Evolutionary conservation across 768 basidiomycete genomes (phyloP), one percentile per base, ranked within the genome.

Genomic region (Chalciporus chontae): DNA sequence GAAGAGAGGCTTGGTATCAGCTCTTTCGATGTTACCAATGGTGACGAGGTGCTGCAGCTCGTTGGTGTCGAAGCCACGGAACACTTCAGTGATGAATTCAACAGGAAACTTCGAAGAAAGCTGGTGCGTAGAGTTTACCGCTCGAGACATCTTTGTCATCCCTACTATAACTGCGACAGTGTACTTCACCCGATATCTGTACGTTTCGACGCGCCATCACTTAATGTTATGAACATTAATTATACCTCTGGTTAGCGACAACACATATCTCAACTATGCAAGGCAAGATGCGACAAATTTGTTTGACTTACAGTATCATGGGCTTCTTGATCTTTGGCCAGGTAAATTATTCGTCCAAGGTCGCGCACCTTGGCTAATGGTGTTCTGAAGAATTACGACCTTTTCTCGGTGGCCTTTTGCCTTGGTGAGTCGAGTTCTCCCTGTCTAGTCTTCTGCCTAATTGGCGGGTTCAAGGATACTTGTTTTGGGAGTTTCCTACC

Each of bases 181-280:
- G 11, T 85, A 84, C 63, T 85, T 85, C 60, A 81, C 79, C 1
- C 81, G 85, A 57, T 85, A 78, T 56, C 60, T 85, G 80, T 84
- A 59, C 46, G 78, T 53, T 17, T 21, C 40, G 14, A 11, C 17
- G n/a, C 17, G 44, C 37, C 6, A 26, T 21, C 17, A 39, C 14
- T 26, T 9, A 10, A 21, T 40, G 18, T 13, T 24, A 14, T 9
- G 17, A 15, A 11, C 4, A 10, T 40, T 21, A 21, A 21, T 64
- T 21, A 57, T 37, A 40, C 45, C 39, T 48, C 4, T 34, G 29
- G 50, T 5, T 50, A 83, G 83, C 50, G 85, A 86, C 63, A 87
- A 86, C 71, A 84, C 83, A 4, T 78, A 81, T 11, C 61, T 85
- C 34, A 84, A 84, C 60, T 85, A 85, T 71, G 83, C 84, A n/a